phyloP scores from a whole-genome alignment of 768 basidiomycete species.

The Suillus lakei region DNA sequence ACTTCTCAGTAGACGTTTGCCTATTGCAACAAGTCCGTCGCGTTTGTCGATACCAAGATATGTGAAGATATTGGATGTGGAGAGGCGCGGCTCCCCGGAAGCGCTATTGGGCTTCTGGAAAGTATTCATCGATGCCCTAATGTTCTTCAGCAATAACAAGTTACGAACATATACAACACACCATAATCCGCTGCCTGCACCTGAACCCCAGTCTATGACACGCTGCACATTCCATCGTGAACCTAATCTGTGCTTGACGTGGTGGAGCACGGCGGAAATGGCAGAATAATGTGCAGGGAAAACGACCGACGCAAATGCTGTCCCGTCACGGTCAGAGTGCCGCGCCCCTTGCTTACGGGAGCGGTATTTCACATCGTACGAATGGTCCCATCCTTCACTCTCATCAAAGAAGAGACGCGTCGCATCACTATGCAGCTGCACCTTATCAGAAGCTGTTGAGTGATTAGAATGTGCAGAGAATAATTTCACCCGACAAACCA shows the following conservation, averaged over 20 bases:
- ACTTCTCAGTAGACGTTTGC: slow-evolving; percentile 66
- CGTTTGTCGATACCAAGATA: slow-evolving; percentile 84
- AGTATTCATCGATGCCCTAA: slow-evolving; percentile 68
- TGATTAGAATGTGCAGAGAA: slow-evolving; percentile 8
- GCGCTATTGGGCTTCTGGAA: slow-evolving; percentile 52
- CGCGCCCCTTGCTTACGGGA: slow-evolving; percentile 59
- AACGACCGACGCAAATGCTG: slow-evolving; percentile 85
- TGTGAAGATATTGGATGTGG: slow-evolving; percentile 55
- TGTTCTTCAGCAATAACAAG: slow-evolving; percentile 16
- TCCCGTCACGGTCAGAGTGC: slow-evolving; percentile 72
- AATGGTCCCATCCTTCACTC: slow-evolving; percentile 53
- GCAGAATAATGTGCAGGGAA: slow-evolving; percentile 87
- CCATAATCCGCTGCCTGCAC: slow-evolving; percentile 85
- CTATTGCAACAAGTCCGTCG: slow-evolving; percentile 69
- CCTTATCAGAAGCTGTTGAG: slow-evolving; percentile 63
- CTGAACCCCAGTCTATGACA: slow-evolving; percentile 86
- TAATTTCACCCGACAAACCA: slow-evolving; percentile 43
- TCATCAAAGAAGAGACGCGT: slow-evolving; percentile 65
- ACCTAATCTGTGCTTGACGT: slow-evolving; percentile 68
- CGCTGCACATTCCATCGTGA: slow-evolving; percentile 60
- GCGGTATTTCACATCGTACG: slow-evolving; percentile 63
- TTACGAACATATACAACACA: slow-evolving; percentile 36
- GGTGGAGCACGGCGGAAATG: slow-evolving; percentile 73
- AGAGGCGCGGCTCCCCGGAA: slow-evolving; percentile 41
- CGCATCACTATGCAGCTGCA: slow-evolving; percentile 68